Conservation (phyloP, 2,329 filamentous ascomycete genomes). For the Fusarium sterilihyphosum region DNA sequence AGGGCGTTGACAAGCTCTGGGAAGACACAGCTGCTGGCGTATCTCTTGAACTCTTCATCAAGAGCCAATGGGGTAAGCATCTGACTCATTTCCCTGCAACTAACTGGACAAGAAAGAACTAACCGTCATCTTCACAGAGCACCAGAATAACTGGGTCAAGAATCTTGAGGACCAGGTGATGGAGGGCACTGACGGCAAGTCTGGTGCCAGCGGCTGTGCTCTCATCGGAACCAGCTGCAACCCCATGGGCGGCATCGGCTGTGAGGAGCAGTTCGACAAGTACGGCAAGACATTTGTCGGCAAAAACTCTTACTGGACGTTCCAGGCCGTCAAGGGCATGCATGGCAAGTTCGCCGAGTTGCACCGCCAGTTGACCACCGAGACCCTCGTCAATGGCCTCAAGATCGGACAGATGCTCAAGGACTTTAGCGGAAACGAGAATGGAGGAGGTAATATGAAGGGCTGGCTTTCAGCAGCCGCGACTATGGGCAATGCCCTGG, state of each 20-base stretch:
- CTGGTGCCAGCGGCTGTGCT: neutral
- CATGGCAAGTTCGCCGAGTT: conserved; percentile 13
- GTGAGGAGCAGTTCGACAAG: conserved; percentile 8
- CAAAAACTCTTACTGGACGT: conserved; percentile 26
- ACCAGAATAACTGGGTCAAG: conserved; percentile 7
- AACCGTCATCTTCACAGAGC: neutral
- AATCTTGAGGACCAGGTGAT: conserved; percentile 9
- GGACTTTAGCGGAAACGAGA: conserved; percentile 1
- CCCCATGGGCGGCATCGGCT: neutral
- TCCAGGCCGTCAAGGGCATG: conserved; percentile 19
- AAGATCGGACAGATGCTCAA: conserved; percentile 12
- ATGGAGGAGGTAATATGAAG: neutral
- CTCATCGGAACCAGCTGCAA: neutral
- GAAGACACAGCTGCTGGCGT: neutral
- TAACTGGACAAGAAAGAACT: neutral
- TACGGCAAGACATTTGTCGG: neutral
- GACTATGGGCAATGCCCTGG: neutral
- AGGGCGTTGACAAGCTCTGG: conserved; percentile 17
- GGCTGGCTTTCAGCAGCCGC: conserved; percentile 12
- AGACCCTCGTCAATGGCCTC: conserved; percentile 9
- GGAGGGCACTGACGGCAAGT: neutral
- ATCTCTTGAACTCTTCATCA: conserved; percentile 16
- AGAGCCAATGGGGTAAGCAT: neutral
- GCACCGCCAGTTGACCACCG: conserved; percentile 3
- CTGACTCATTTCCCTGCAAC: fast-evolving